These are phyloP conservation scores for Helianthus annuus DNA, from an alignment of 129 eudicot species.

Conservation along the genomic window DNA sequence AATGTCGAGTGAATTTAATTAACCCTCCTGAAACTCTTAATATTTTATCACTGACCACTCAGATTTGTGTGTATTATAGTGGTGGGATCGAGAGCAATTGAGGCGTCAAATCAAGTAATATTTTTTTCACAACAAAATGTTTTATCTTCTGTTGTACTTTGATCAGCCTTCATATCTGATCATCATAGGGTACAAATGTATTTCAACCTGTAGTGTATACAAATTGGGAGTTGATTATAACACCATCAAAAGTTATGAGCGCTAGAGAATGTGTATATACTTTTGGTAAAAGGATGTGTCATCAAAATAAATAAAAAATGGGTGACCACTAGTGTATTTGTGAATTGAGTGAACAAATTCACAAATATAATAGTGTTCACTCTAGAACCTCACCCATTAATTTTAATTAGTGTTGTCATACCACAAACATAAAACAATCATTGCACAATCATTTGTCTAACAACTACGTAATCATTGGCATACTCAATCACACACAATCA, in stretches of 20 bases:
- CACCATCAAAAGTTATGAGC: neutral
- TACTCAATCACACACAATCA: too few relatives aligned
- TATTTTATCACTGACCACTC: slow-evolving; percentile 15
- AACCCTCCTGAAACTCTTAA: neutral
- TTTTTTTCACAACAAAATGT: neutral
- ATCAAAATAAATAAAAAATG: too few relatives aligned
- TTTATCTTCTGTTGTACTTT: slow-evolving; percentile 21
- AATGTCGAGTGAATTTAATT: slow-evolving; percentile 19
- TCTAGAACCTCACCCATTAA: too few relatives aligned
- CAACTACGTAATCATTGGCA: too few relatives aligned
- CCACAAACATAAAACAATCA: too few relatives aligned
- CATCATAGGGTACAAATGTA: slow-evolving; percentile 24
- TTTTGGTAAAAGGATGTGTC: too few relatives aligned
- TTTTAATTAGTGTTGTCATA: too few relatives aligned
- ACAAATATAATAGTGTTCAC: too few relatives aligned
- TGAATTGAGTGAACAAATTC: too few relatives aligned
- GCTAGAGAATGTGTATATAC: too few relatives aligned
- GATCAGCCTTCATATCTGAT: slow-evolving; percentile 18
- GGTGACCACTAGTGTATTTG: too few relatives aligned
- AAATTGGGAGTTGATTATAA: neutral
- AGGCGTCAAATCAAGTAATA: slow-evolving; percentile 31
- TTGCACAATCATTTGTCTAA: too few relatives aligned
- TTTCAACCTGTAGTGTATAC: slow-evolving; percentile 1
- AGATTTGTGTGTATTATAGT: slow-evolving; percentile 9
- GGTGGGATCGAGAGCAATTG: slow-evolving; percentile 25